Evolutionary conservation across 352 stramenopile species (phyloP).

Genomic region (Pythium rhizo-oryzae): DNA sequence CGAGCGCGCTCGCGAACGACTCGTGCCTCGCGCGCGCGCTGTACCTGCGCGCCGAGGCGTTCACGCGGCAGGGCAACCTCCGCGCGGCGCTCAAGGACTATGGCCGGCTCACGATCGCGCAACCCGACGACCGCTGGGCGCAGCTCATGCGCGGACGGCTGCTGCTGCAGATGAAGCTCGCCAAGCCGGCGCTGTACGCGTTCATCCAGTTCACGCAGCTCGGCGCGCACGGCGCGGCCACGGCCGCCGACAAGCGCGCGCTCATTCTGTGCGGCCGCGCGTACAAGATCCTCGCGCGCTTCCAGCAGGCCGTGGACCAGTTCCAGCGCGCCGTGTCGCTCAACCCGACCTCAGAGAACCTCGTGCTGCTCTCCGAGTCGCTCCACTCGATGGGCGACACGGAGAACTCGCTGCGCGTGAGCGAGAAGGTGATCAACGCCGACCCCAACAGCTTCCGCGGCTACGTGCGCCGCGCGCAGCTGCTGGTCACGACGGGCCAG

Average conservation of each 20-base stretch:
- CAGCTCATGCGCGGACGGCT: conserved; percentile 60
- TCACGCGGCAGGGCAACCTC: conserved; percentile 62
- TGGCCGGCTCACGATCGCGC: conserved; percentile 54
- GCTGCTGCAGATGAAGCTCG: conserved; percentile 58
- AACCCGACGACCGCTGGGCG: conserved; percentile 65
- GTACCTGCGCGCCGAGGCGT: conserved; percentile 69
- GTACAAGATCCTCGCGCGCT: conserved; percentile 73
- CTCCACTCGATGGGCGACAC: conserved; percentile 81
- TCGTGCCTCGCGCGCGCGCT: conserved; percentile 59
- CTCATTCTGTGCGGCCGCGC: conserved; percentile 62
- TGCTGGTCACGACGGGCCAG: conserved; percentile 54
- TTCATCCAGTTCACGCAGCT: conserved; percentile 79
- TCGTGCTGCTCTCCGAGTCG: conserved; percentile 79
- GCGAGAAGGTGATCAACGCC: conserved; percentile 64
- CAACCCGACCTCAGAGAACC: conserved; percentile 69
- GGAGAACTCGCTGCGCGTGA: conserved; percentile 74
- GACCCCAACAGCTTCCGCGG: conserved; percentile 64
- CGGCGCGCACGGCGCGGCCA: conserved; percentile 9
- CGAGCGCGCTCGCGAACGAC: conserved; percentile 65
- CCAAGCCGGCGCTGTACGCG: conserved; percentile 64
- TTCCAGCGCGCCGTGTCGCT: conserved; percentile 65
- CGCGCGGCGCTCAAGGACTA: conserved; percentile 62
- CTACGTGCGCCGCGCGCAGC: conserved; percentile 67
- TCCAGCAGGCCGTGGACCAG: conserved; percentile 59
- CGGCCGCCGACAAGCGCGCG: conserved; percentile 39